Evolutionary conservation across 805 yeast species (phyloP), one percentile per base, ranked within the genome.

Genomic region (Yamadazyma insecticola): DNA sequence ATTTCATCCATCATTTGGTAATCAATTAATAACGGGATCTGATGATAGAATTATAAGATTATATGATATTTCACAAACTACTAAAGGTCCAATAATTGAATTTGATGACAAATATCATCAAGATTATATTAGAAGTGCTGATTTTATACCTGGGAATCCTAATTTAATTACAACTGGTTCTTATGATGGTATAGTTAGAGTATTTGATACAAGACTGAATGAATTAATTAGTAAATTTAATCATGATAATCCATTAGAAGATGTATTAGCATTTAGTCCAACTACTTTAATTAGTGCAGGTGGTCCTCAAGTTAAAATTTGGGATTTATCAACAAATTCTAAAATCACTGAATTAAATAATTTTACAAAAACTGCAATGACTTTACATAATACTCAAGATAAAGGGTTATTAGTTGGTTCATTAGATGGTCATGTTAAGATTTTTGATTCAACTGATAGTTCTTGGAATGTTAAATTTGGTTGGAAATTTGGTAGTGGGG

Each of bases 351-450:
- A 84, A 43, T 68, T 94, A 51, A 74, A 78, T 30, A 90, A 89
- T 57, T 92, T 92, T 66, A 89, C 89, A 45, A 90, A 92, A 59
- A 84, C 97, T 1, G 96, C 90, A 24, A 89, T 97, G 11, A 79
- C 89, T 39, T 64, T 89, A 40, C 78, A 83, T 31, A 63, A 73
- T 44, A 81, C 90, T 7, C 82, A 81, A 18, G 85, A 77, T 40
- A 64, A 76, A 30, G 90, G 92, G n/a, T 64, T 92, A 26, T 63
- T 92, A 18, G 97, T 95, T 2, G 97, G 97, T 12, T 88, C 97
- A 0, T 67, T 92, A 36, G 98, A 92, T 60, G 98, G 98, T 13
- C 98, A 92, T 57, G 96, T 92, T 37, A 92, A 92, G 58, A 89
- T 89, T 26, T 86, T 90, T 54, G 97, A 89, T 56, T 75, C 85